Conservation (phyloP, 768 basidiomycete species). For the Tulasnella calospora region DNA sequence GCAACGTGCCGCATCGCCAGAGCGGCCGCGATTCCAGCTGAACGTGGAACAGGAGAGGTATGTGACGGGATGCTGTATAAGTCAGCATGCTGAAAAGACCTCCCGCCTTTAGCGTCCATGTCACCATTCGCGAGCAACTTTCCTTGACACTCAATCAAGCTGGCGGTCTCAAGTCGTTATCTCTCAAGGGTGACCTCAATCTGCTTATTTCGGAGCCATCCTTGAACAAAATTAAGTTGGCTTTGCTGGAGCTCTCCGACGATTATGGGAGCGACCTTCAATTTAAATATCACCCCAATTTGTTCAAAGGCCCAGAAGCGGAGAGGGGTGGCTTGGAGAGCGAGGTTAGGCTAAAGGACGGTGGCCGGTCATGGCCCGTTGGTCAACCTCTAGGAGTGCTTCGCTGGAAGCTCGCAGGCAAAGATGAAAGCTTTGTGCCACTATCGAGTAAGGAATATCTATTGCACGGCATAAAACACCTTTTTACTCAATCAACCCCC, state of each 20-base stretch:
- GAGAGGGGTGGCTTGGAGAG: conserved; percentile 49
- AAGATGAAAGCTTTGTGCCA: conserved; percentile 88
- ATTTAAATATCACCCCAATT: conserved; percentile 96
- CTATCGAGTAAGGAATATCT: conserved; percentile 64
- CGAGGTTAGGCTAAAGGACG: conserved; percentile 79
- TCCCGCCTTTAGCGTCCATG: conserved; percentile 60
- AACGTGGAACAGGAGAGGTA: conserved; percentile 75
- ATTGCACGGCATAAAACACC: not conserved
- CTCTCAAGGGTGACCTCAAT: conserved; percentile 83
- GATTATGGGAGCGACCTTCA: conserved; percentile 57
- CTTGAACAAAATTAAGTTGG: conserved; percentile 65
- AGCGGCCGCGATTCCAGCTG: conserved; percentile 59
- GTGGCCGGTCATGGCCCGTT: conserved; percentile 78
- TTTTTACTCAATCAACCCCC: conserved; percentile 7
- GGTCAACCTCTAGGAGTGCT: conserved; percentile 80
- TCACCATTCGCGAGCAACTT: conserved; percentile 77
- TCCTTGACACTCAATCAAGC: conserved; percentile 79
- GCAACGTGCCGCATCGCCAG: conserved; percentile 21
- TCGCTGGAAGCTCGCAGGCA: conserved; percentile 87
- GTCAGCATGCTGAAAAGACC: not conserved
- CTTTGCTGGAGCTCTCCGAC: conserved; percentile 52
- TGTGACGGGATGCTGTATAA: conserved; percentile 24
- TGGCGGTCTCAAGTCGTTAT: conserved; percentile 84
- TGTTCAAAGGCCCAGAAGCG: conserved; percentile 42
- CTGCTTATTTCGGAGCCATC: conserved; percentile 74